Evolutionary conservation across 176 grass and related monocot species (phyloP), one percentile per base, ranked within the genome.

Genomic region (Saccharum officinarum): DNA sequence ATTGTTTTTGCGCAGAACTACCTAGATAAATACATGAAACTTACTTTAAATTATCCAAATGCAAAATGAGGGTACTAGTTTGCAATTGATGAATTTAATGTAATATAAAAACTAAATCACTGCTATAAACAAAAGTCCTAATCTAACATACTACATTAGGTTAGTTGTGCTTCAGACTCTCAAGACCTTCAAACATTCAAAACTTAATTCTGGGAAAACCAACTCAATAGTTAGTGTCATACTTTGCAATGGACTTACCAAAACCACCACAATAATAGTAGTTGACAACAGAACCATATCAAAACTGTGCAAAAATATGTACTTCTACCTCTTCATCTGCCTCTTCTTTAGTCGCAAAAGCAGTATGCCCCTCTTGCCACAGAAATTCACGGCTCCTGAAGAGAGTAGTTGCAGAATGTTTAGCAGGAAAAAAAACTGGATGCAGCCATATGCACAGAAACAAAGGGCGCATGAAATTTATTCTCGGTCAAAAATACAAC

Each of bases 361-460:
- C 95, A 85, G 95, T 98, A 82, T 98, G 95, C 1, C 95, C 93
- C 87, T 98, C 93, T 90, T 98, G 96, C 96, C 96, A 95, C 49
- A 98, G 91, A 92, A 98, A 98, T 65, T 98, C 96, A 75, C 91
- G 89, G 83, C 96, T 98, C 96, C 96, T 98, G 81, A 65, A 79
- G 36, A 81, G 2, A 81, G 59, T 44, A 63, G 33, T 47, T 44
- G 4, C 44, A 73, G 4, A 82, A 72, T 67, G 68, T 52, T 68
- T 79, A 79, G 66, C 22, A 22, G 0, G 3, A 3, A 65, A 52
- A 79, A 42, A 20, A 9, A 81, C 23, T 17, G 11, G 55, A 6
- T 44, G 4, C 36, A 73, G 57, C 49, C 60, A 75, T 72, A 22
- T 45, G 20, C 7, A 17, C 9, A 80, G 25, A 77, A 78, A 83